Base-by-base conservation (phyloP, 2,329 filamentous ascomycete species). In the Cladosporium sp. region DNA sequence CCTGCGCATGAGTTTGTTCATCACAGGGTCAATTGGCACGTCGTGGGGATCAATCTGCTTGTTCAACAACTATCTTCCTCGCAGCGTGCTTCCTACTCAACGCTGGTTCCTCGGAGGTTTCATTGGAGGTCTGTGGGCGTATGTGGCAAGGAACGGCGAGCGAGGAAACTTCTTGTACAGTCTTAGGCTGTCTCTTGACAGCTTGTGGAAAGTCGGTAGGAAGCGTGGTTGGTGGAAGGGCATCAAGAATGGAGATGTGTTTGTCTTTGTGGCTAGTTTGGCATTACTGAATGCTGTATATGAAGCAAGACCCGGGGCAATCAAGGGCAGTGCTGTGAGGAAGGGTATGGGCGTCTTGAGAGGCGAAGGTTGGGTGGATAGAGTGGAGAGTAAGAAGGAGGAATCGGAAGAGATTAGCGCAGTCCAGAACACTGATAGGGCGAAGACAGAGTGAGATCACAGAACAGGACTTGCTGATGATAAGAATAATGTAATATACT, bases 51-150 rank as follows among this genome's bases (percentile, higher is more conserved):
- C 86, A 59, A 87, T 97, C 66, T 99, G 93, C 77, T 82, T 97
- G 68, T 92, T 97, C 79, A 90, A 96, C 74, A 78, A 83, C 47
- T 82, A 88, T 68, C 81, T 97, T 1, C 92, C 93, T 0, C 82
- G 88, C 2, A 82, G 82, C 5, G 79, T 92, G 8, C 80, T 97
- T 0, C 84, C 92, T 0, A 92, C 88, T 0, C 89, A 94, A 71
- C 85, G 94, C 20, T 95, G 94, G 81, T 96, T 95, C 80, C 78
- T 97, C 0, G 90, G 90, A 55, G 93, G 94, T 7, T 89, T 93
- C 72, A 69, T 95, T 1, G 91, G 89, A 1, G 94, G 94, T 0
- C 74, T 94, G 25, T 97, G 92, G 86, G 90, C 89, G 0, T 89
- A 89, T 72, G 75, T 96, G 1, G 88, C 92, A 70, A 80, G 87